Evolutionary conservation across 1,139 yeast genomes (phyloP).

Genomic region (Candida sp.): DNA sequence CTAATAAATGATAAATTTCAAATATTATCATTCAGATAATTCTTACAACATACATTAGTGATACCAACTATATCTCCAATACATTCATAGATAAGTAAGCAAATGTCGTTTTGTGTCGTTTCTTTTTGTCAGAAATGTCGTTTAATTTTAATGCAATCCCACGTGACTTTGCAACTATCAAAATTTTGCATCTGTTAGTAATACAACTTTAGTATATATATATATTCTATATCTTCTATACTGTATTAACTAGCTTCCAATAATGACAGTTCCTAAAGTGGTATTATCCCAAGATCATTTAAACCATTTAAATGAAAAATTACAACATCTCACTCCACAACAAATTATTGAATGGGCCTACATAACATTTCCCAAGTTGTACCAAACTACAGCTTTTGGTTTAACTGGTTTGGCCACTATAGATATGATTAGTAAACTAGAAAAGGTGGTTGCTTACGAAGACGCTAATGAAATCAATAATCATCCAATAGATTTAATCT

Average conservation of each 20-base stretch:
- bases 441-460: conserved; percentile 7
- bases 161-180: conserved; percentile 2
- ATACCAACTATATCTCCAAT: not conserved
- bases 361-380: conserved; percentile 74
- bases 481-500: conserved; percentile 69
- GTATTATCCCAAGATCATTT: conserved; percentile 42
- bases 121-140: not conserved
- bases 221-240: too few species aligned
- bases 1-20: too few species aligned
- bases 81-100: not conserved
- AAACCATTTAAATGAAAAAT: conserved; percentile 59
- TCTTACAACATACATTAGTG: too few species aligned
- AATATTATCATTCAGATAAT: too few species aligned
- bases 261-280: conserved; percentile 6
- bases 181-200: not conserved
- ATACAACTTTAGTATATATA: not conserved
- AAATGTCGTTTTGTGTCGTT: too few species aligned
- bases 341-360: conserved; percentile 83
- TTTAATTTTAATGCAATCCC: not conserved
- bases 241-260: not conserved
- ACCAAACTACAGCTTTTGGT: conserved; percentile 95
- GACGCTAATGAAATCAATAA: conserved; percentile 8
- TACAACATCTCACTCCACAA: conserved; percentile 57
- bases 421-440: conserved; percentile 72
- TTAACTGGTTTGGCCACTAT: conserved; percentile 86